Percentiles rank a stretch among this genome's conserved stretches.
phyloP scores from a whole-genome alignment of 2,329 filamentous ascomycete genomes.

The Trichophyton equinum region DNA sequence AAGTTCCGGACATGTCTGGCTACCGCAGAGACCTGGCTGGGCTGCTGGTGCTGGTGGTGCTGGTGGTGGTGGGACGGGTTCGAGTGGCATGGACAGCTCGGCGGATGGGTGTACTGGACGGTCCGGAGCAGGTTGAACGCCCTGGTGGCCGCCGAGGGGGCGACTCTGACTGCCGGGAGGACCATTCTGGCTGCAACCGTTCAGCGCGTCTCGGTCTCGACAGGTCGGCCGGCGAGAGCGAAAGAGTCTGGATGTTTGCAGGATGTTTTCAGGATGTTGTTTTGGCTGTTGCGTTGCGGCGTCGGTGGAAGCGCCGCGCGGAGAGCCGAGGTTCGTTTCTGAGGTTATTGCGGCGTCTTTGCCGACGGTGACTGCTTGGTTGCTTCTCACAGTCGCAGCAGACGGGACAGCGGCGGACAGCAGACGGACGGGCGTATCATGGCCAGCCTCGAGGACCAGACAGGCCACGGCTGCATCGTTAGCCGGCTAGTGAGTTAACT shows the following conservation, averaged over 20 bases:
- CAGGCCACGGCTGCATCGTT: too few relatives aligned
- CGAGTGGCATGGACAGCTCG: slow-evolving; percentile 81
- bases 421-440: too few relatives aligned
- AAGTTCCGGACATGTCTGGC: slow-evolving; percentile 47
- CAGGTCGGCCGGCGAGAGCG: too few relatives aligned
- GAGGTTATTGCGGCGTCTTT: background rate
- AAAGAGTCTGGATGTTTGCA: too few relatives aligned
- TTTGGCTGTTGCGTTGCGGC: too few relatives aligned
- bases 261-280: too few relatives aligned
- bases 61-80: slow-evolving; percentile 76
- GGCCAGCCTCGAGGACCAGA: too few relatives aligned
- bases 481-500: too few relatives aligned
- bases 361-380: too few relatives aligned
- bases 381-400: too few relatives aligned
- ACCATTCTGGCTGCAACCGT: slow-evolving; percentile 20
- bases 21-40: slow-evolving; percentile 13
- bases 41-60: slow-evolving; percentile 44
- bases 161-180: slow-evolving; percentile 31
- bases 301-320: background rate
- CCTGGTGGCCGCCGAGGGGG: slow-evolving; percentile 35
- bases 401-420: too few relatives aligned
- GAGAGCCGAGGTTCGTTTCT: background rate
- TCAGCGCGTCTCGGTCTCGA: too few relatives aligned
- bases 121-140: slow-evolving; percentile 59
- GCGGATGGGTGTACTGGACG: slow-evolving; percentile 82